A percentile compares a stretch with the other conserved stretches of the same genome.
phyloP scores from a whole-genome alignment of 495 filamentous ascomycete genomes.

The Cercophora newfieldiana region DNA sequence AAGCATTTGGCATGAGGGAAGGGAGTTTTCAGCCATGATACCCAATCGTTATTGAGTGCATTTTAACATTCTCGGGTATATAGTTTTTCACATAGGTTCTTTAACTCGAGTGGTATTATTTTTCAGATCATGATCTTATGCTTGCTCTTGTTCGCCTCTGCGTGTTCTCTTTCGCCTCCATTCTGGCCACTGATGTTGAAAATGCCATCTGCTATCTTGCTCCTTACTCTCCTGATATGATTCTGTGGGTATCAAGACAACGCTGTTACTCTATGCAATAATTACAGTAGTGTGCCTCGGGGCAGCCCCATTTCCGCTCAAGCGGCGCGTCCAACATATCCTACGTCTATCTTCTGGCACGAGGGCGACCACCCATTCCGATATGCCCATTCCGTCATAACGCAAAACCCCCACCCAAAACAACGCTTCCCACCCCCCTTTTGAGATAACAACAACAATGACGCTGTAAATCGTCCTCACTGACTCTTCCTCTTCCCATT shows the following conservation, averaged over 20 bases:
- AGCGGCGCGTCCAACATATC: background rate
- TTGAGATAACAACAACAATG: background rate
- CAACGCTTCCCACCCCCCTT: background rate
- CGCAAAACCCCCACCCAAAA: background rate
- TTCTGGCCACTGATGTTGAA: background rate
- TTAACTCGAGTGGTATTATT: background rate
- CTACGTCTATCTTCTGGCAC: background rate
- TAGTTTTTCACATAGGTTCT: constrained; percentile 3
- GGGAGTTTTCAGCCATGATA: constrained; percentile 5
- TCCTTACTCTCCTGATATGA: background rate
- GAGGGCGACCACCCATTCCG: background rate
- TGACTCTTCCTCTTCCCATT: constrained; percentile 8
- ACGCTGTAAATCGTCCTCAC: background rate
- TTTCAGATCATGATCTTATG: background rate
- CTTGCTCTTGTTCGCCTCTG: background rate
- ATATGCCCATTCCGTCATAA: background rate
- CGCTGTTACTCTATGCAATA: background rate
- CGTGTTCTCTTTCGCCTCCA: background rate
- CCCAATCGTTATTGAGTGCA: constrained; percentile 8
- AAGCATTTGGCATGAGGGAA: background rate
- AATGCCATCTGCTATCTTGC: background rate
- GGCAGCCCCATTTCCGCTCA: background rate
- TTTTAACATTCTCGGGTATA: constrained; percentile 1
- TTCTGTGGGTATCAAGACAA: background rate
- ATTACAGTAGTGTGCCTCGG: background rate